Evolutionary conservation across 768 basidiomycete species (phyloP).

Genomic region (Tricholoma hemisulphureum): DNA sequence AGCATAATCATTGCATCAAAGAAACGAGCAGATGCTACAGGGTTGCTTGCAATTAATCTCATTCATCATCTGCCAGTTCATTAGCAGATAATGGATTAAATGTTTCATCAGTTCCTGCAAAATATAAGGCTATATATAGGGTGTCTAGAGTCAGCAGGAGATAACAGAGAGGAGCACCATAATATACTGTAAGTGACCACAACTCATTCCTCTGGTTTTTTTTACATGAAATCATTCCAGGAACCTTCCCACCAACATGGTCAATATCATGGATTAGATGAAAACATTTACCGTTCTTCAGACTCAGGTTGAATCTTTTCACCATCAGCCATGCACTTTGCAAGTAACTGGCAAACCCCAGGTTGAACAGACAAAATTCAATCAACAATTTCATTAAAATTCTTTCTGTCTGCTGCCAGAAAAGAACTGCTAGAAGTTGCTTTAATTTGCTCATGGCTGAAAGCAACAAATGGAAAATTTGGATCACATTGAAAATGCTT

Average conservation of each 20-base stretch:
- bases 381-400: no score
- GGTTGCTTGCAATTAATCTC: no score
- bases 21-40: no score
- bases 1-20: conserved; percentile 24
- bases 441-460: no score
- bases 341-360: no score
- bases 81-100: conserved; percentile 18
- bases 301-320: background rate
- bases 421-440: no score
- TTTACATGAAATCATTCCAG: conserved; percentile 15
- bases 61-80: no score
- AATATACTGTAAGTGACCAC: conserved; percentile 15
- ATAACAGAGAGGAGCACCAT: conserved; percentile 34
- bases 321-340: no score
- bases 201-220: conserved; percentile 21
- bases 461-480: no score
- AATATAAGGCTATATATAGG: conserved; percentile 37
- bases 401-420: no score
- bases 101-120: conserved; percentile 22
- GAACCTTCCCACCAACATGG: conserved; percentile 17
- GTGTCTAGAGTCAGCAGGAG: conserved; percentile 32
- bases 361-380: no score
- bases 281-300: background rate
- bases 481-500: background rate
- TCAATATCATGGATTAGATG: no score